Conservation (phyloP, 2,329 filamentous ascomycete species). For the Trichoderma atrobrunneum region DNA sequence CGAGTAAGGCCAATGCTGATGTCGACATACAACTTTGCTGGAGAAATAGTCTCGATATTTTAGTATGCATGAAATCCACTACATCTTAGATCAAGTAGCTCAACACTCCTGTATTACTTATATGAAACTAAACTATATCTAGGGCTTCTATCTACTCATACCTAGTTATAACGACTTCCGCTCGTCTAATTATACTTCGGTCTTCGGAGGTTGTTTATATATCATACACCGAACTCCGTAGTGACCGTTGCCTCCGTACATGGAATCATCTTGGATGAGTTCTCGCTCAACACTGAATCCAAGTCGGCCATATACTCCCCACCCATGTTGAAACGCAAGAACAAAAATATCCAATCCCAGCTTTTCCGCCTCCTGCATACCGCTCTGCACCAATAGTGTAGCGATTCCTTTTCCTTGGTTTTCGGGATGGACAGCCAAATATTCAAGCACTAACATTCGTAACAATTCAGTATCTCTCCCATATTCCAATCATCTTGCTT, state of each 20-base stretch:
- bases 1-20: not conserved
- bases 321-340: conserved; percentile 24
- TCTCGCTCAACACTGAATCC: conserved; percentile 27
- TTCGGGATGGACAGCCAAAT: conserved; percentile 31
- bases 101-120: too few species aligned
- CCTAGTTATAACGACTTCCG: too few species aligned
- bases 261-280: conserved; percentile 29
- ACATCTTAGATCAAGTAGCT: not conserved
- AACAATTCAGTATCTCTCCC: not conserved
- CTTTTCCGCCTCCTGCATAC: conserved; percentile 26
- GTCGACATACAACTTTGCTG: not conserved
- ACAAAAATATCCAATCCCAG: conserved; percentile 28
- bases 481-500: not conserved
- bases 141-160: not conserved
- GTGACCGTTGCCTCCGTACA: conserved; percentile 1
- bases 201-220: not conserved
- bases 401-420: conserved; percentile 29
- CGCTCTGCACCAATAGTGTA: conserved; percentile 26
- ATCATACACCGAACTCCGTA: conserved; percentile 1
- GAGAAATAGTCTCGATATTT: not conserved
- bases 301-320: conserved; percentile 26
- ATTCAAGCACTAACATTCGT: conserved; percentile 25
- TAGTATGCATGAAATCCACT: not conserved
- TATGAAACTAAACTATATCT: not conserved
- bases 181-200: not conserved